Percentiles rank a stretch among this genome's conserved stretches.
Evolutionary conservation across 441 rosid species (phyloP).

Genomic region (Pelargonium australe): DNA sequence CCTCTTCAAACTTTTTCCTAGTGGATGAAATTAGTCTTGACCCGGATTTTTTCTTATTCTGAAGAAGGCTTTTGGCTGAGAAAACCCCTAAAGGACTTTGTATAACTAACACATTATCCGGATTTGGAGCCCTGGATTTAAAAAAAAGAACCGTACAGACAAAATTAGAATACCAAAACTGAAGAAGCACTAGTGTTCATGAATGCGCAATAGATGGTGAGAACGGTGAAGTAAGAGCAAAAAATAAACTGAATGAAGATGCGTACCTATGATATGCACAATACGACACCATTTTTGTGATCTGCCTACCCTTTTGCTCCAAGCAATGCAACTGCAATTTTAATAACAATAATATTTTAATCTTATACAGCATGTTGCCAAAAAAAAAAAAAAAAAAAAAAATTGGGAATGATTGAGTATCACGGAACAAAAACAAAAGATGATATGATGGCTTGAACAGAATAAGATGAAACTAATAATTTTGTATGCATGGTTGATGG

Average conservation of each 20-base stretch:
- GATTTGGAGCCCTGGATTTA: conserved; percentile 80
- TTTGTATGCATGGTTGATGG: too few relatives aligned
- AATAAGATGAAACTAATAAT: background rate
- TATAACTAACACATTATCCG: conserved; percentile 79
- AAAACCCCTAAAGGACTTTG: conserved; percentile 84
- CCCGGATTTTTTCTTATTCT: conserved; percentile 67
- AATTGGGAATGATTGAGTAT: too few relatives aligned
- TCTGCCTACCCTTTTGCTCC: conserved; percentile 87
- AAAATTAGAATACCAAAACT: background rate
- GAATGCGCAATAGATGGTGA: too few relatives aligned
- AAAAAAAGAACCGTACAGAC: conserved; percentile 10
- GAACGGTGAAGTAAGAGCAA: too few relatives aligned
- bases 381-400: too few relatives aligned
- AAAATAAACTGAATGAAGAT: too few relatives aligned
- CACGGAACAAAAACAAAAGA: too few relatives aligned
- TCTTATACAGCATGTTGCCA: background rate
- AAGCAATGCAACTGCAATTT: conserved; percentile 73
- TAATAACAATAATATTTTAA: conserved; percentile 17
- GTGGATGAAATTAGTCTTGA: conserved; percentile 78
- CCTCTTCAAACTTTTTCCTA: conserved; percentile 51
- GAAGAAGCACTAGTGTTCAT: background rate
- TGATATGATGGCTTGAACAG: background rate
- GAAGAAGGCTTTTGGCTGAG: conserved; percentile 75
- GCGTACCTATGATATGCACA: conserved; percentile 87
- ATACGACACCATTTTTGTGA: conserved; percentile 83